phyloP scores from a whole-genome alignment of 2,329 filamentous ascomycete genomes.

The Xylariaceae sp. region DNA sequence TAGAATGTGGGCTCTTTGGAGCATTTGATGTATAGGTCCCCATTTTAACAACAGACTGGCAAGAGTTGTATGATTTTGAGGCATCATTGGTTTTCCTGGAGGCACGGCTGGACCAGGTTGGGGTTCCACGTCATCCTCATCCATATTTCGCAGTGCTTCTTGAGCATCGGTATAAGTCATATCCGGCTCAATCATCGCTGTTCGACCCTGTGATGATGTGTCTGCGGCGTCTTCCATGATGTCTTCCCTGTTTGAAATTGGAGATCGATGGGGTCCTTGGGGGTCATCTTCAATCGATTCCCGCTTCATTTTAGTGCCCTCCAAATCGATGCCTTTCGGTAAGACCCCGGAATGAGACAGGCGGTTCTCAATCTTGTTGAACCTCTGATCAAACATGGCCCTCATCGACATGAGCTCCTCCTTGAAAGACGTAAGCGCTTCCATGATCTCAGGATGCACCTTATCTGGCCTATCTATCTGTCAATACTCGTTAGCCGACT shows the following conservation, averaged over 20 bases:
- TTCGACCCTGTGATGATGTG: constrained; percentile 30
- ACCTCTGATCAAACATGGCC: constrained; percentile 27
- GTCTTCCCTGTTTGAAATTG: constrained; percentile 14
- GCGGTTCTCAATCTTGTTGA: constrained; percentile 35
- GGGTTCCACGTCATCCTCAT: constrained; percentile 46
- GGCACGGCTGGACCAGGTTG: constrained; percentile 50
- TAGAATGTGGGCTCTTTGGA: constrained; percentile 48
- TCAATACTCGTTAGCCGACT: constrained; percentile 2
- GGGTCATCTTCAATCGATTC: constrained; percentile 32
- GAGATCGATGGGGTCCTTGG: constrained; percentile 23
- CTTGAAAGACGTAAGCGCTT: constrained; percentile 41
- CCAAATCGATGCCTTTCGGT: constrained; percentile 23
- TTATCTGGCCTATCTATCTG: constrained; percentile 50
- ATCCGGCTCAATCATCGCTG: constrained; percentile 20
- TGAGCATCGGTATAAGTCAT: constrained; percentile 30
- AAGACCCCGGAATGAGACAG: constrained; percentile 38
- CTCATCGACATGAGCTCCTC: constrained; percentile 30
- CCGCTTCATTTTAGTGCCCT: constrained; percentile 28
- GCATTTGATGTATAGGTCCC: constrained; percentile 63
- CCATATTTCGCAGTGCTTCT: constrained; percentile 32
- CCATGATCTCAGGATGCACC: constrained; percentile 56
- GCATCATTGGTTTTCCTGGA: constrained; percentile 65
- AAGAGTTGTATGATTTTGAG: constrained; percentile 84
- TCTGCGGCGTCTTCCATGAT: constrained; percentile 20
- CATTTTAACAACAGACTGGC: constrained; percentile 76